Conservation (phyloP, 2,329 filamentous ascomycete species). For the Hypoxylon sp. region DNA sequence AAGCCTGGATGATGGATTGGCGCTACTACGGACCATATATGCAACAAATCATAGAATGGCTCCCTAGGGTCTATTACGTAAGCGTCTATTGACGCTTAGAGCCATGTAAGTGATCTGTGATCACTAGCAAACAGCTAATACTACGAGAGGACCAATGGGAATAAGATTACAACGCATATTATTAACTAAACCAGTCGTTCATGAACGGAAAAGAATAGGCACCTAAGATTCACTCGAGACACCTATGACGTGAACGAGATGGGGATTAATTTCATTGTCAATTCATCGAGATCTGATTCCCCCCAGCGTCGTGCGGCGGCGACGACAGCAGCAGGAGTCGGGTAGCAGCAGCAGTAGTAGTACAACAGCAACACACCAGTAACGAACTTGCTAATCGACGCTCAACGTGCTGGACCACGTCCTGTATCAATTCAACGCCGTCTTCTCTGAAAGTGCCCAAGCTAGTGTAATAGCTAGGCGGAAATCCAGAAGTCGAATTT, state of each 20-base stretch:
- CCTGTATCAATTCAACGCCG: conserved; percentile 9
- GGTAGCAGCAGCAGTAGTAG: conserved; percentile 7
- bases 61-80: background rate
- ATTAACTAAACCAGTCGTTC: background rate
- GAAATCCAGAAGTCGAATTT: conserved; percentile 4
- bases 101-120: background rate
- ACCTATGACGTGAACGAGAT: background rate
- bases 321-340: conserved; percentile 11
- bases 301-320: conserved; percentile 14
- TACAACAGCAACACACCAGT: background rate
- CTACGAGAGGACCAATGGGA: background rate
- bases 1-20: background rate
- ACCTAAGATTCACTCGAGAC: background rate
- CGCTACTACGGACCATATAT: background rate
- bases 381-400: conserved; percentile 8
- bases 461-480: conserved; percentile 7
- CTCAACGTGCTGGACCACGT: background rate
- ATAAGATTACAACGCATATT: background rate
- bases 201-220: background rate
- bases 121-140: background rate
- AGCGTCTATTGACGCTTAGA: background rate
- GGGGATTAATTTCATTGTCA: conserved; percentile 21
- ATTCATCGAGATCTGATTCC: conserved; percentile 32
- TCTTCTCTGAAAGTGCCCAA: conserved; percentile 21
- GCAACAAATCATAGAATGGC: background rate